Base-by-base conservation (phyloP, 2,329 filamentous ascomycete genomes). In the Teratosphaeria gauchensis region DNA sequence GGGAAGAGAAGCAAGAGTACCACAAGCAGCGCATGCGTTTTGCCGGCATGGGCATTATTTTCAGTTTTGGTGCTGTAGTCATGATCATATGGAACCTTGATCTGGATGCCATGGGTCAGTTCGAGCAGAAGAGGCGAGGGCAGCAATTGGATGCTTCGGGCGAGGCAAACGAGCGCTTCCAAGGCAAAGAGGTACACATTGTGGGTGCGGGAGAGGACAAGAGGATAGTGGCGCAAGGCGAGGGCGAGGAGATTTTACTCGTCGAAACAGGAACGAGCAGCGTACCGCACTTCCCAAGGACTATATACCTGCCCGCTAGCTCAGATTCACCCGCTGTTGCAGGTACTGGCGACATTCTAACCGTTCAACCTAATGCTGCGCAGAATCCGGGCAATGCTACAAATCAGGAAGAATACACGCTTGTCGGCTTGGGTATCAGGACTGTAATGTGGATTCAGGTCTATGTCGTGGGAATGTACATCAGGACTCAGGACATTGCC, bases 401-500 rank as follows among this genome's bases (percentile, higher is more conserved):
- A 30, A 60, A 80, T 74, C 62, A 83, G 73, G 67, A 88, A 51
- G 81, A 96, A 67, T 97, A 96, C 73, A 92, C 90, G 24, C 81
- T 97, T 0, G 82, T 97, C 6, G 94, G 94, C 0, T 77, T 96
- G 4, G 94, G 94, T 19, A 86, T 95, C 62, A 84, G 94, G 58
- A 91, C 88, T 0, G 94, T 99, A 33, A 95, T 89, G 28, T 96
- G 84, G 54, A 90, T 99, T 52, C 87, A 96, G 72, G 94, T 99
- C 56, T 99, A 99, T 76, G 88, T 97, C 19, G 88, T 96, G 0
- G 94, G 92, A 16, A 84, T 95, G 67, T 99, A 99, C 76, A 82
- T 97, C 30, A 89, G 91, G 30, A 92, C 87, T 0, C 78, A 86
- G 42, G 91, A 96, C 69, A 85, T 99, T 60, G 84, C 86, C 3